A percentile compares a stretch with the other conserved stretches of the same genome.
phyloP scores from a whole-genome alignment of 2,329 filamentous ascomycete species.

The Xylariaceae sp. region DNA sequence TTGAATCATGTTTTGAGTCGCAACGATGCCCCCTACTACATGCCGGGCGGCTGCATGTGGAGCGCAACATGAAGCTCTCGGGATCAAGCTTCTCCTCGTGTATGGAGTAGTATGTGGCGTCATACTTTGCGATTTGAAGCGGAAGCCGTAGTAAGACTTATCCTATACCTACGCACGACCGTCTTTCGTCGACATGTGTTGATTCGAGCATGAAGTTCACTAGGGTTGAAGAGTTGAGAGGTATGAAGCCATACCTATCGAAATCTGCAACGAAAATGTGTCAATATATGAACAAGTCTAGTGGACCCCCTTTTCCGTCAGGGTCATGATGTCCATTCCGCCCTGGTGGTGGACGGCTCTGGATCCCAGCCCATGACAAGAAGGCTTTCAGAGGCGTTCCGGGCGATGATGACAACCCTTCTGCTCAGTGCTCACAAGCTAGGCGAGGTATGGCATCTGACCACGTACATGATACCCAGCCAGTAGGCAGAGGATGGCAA shows the following conservation, averaged over 20 bases:
- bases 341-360: too few relatives aligned
- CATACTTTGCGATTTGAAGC: background rate
- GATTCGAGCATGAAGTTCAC: background rate
- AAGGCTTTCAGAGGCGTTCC: background rate
- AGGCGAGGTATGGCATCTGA: background rate
- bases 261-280: too few relatives aligned
- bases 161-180: background rate
- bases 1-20: slow-evolving; percentile 1
- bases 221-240: background rate
- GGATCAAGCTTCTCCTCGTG: background rate
- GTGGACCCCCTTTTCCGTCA: background rate
- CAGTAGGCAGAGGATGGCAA: slow-evolving; percentile 5
- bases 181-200: background rate
- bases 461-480: background rate
- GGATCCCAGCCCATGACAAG: too few relatives aligned
- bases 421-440: background rate
- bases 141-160: background rate
- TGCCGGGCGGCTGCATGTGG: slow-evolving; percentile 4
- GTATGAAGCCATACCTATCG: too few relatives aligned
- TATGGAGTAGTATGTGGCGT: background rate
- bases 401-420: background rate
- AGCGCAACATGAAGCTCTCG: background rate
- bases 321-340: too few relatives aligned
- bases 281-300: background rate
- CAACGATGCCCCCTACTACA: slow-evolving; percentile 9